Base-by-base conservation (phyloP, 2,329 filamentous ascomycete species). In the Mariannaea elegans region DNA sequence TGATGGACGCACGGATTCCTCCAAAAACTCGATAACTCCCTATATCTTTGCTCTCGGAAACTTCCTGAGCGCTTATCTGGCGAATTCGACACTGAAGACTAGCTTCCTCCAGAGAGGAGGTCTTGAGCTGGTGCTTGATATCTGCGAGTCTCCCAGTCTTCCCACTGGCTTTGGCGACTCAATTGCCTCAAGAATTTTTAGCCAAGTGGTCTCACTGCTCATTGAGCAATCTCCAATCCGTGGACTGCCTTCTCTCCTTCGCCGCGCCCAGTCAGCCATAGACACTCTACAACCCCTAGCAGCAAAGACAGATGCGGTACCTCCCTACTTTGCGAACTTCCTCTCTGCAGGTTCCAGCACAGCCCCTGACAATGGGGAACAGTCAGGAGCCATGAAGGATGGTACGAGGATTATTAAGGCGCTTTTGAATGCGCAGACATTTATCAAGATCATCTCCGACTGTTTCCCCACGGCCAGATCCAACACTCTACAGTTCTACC, bases 391-490 rank as follows among this genome's bases (percentile, higher is more conserved):
- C 50, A 74, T 86, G 18, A 76, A 80, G 1, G 82, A 86, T 59
- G 93, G 93, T n/a, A 97, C 93, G 6, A 84, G 83, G 57, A 85
- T 92, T 63, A 87, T 90, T 55, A 97, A 95, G 74, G 87, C 92
- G 46, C 80, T 99, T 52, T 84, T 94, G 39, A 89, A 89, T 52
- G 83, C 91, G 10, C 90, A 96, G 71, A 89, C 88, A 3, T 84
- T 97, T 8, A 87, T 93, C 36, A 89, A 89, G 66, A 87, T 92
- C 19, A 82, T 96, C 31, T 89, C 88, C 31, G 85, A 91, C 57
- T 89, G 90, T 59, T 97, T 92, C 73, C 88, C 86, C 71, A 87
- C 87, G 57, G 85, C 86, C 53, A 84, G 92, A 57, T 85, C 88
- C 23, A 82, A 86, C 50, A 80, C 80, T 9, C 84, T 87, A 27